Percentiles rank a stretch among this genome's conserved stretches.
These are phyloP conservation scores for Calocybe cyanea DNA, from an alignment of 768 basidiomycete species.

Conservation along the genomic window DNA sequence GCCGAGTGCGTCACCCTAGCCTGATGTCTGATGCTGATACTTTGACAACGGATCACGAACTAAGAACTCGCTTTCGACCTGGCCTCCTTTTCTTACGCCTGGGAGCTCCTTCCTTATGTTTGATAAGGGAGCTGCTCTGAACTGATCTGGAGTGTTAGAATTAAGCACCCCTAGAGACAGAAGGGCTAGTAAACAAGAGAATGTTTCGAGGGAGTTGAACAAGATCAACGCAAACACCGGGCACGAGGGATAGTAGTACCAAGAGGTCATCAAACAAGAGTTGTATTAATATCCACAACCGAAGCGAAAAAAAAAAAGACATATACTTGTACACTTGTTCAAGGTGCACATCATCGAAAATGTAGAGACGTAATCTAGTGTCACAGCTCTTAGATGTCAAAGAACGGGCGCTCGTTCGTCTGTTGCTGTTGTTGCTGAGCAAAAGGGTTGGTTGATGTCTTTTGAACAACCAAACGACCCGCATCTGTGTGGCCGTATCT, in stretches of 20 bases:
- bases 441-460: conserved; percentile 65
- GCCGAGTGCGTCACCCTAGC: too few species aligned
- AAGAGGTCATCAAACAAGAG: neutral
- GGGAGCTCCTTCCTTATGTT: too few species aligned
- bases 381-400: conserved; percentile 49
- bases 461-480: conserved; percentile 39
- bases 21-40: too few species aligned
- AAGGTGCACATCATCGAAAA: neutral
- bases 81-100: too few species aligned
- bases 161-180: too few species aligned
- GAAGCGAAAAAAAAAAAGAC: neutral
- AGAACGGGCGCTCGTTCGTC: conserved; percentile 71
- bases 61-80: too few species aligned
- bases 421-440: conserved; percentile 56
- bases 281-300: neutral
- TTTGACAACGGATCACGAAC: too few species aligned
- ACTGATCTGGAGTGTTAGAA: too few species aligned
- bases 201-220: too few species aligned
- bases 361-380: neutral
- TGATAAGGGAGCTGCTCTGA: too few species aligned
- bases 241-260: neutral
- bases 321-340: too few species aligned
- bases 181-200: too few species aligned
- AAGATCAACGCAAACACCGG: neutral
- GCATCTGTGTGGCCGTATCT: conserved; percentile 62